A percentile compares a stretch with the other conserved stretches of the same genome.
Conservation (phyloP, 2,329 filamentous ascomycete species). For the Ustulina deusta region DNA sequence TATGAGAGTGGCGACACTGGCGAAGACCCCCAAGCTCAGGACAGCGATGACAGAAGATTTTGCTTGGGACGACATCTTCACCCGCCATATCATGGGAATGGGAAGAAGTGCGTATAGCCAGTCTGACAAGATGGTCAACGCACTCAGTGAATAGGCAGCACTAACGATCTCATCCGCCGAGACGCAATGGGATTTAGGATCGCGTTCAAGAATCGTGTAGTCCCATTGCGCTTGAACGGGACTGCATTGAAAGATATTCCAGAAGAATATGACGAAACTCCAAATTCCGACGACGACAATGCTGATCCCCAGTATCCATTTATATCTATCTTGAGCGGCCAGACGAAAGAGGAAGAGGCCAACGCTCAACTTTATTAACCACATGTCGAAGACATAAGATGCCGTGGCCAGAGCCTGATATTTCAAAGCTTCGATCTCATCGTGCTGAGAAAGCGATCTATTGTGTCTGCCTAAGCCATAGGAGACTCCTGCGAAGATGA, state of each 20-base stretch:
- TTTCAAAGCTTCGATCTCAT: slow-evolving; percentile 62
- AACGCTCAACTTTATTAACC: slow-evolving; percentile 69
- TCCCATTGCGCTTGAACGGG: slow-evolving; percentile 66
- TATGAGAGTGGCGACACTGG: slow-evolving; percentile 66
- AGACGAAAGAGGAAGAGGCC: slow-evolving; percentile 64
- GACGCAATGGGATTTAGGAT: slow-evolving; percentile 57
- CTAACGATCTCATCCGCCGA: slow-evolving; percentile 57
- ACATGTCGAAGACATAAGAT: slow-evolving; percentile 65
- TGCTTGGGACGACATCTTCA: slow-evolving; percentile 65
- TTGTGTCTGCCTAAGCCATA: slow-evolving; percentile 63
- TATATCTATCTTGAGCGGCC: slow-evolving; percentile 60
- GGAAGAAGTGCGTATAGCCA: slow-evolving; percentile 67
- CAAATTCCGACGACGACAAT: slow-evolving; percentile 61
- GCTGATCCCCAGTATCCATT: slow-evolving; percentile 60
- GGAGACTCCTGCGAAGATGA: slow-evolving; percentile 58
- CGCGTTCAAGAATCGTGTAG: slow-evolving; percentile 56
- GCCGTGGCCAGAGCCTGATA: slow-evolving; percentile 65
- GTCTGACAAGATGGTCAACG: slow-evolving; percentile 65
- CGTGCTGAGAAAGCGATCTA: slow-evolving; percentile 54
- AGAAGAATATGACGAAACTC: slow-evolving; percentile 63
- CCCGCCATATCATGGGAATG: slow-evolving; percentile 66
- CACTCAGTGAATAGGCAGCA: slow-evolving; percentile 64
- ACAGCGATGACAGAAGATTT: slow-evolving; percentile 65
- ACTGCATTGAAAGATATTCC: slow-evolving; percentile 61
- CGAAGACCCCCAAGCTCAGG: slow-evolving; percentile 64